Evolutionary conservation across 2,329 filamentous ascomycete species (phyloP), one percentile per base, ranked within the genome.

Genomic region (Aspergillus sp.): DNA sequence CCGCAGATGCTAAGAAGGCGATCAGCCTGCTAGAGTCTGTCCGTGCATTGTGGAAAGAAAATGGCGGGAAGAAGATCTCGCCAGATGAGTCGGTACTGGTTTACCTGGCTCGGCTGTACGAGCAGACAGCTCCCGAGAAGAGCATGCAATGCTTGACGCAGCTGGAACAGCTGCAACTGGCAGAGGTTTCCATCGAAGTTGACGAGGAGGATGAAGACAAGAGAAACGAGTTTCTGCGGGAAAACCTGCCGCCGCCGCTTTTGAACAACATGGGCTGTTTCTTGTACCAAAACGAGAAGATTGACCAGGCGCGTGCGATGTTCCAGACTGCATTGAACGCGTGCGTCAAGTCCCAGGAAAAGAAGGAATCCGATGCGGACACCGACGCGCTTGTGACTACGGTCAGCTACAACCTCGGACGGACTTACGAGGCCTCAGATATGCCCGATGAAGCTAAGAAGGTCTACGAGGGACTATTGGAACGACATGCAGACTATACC

Each of bases 231-330:
- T 79, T 80, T 47, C 75, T 95, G 23, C 84, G 90, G 46, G 87
- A 90, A 62, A 77, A 85, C 49, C 74, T 98, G 1, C 88, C 90
- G 1, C 93, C 93, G 3, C 90, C 95, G 62, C 77, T 97, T 2
- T 78, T 98, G 39, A 98, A 97, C 75, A 98, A 98, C 65, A 95
- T 97, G 64, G 93, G 88, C 4, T 96, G 90, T 68, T 97, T 97
- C 70, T 83, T 95, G 57, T 96, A 89, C 57, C 90, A 95, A 63
- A 79, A 83, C 2, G 90, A 95, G 59, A 90, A 89, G 63, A 84
- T 86, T 53, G 82, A 85, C 17, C 76, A 82, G 52, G 90, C 93
- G 19, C 85, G 88, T 55, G 85, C 91, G 44, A 80, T 94, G 71
- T 98, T 97, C 64, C 88, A 98, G 66, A 84, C 87, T n/a, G 93